A percentile compares a stretch with the other conserved stretches of the same genome.
Conservation (phyloP, 2,329 filamentous ascomycete genomes). For the Graphilbum ipis-grandicollis region DNA sequence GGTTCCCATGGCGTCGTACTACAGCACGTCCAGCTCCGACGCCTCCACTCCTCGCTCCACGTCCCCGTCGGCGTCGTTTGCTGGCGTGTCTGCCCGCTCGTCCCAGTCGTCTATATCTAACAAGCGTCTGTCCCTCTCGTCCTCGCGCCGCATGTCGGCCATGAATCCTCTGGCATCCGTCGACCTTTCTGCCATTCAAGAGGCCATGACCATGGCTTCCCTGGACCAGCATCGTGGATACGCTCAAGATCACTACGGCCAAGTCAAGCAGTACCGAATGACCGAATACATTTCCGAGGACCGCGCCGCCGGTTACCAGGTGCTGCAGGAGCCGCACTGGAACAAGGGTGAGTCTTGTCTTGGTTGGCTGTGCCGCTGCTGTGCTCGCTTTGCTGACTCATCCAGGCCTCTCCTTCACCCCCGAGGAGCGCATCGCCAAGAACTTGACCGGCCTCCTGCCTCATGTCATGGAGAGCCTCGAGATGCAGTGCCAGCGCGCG, state of each 20-base stretch:
- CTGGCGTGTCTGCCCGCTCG: slow-evolving; percentile 25
- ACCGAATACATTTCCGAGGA: slow-evolving; percentile 36
- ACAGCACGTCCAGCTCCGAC: slow-evolving; percentile 28
- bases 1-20: slow-evolving; percentile 25
- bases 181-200: slow-evolving; percentile 38
- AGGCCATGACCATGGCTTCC: slow-evolving; percentile 40
- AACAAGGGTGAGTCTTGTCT: slow-evolving; percentile 39
- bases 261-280: slow-evolving; percentile 33
- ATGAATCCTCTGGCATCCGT: slow-evolving; percentile 39
- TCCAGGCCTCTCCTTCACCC: slow-evolving; percentile 44
- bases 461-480: slow-evolving; percentile 42
- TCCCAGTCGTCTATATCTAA: slow-evolving; percentile 33
- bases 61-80: slow-evolving; percentile 29
- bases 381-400: background rate
- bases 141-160: slow-evolving; percentile 30
- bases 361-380: background rate
- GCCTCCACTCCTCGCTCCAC: slow-evolving; percentile 36
- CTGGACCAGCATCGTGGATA: slow-evolving; percentile 46
- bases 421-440: slow-evolving; percentile 43
- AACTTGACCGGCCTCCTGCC: slow-evolving; percentile 50
- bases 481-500: slow-evolving; percentile 46
- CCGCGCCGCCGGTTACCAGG: slow-evolving; percentile 40
- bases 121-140: slow-evolving; percentile 31
- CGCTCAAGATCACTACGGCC: slow-evolving; percentile 34
- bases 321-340: slow-evolving; percentile 44